These are phyloP conservation scores for Syzygium syzygioides DNA, from an alignment of 441 rosid genomes.

Conservation along the genomic window DNA sequence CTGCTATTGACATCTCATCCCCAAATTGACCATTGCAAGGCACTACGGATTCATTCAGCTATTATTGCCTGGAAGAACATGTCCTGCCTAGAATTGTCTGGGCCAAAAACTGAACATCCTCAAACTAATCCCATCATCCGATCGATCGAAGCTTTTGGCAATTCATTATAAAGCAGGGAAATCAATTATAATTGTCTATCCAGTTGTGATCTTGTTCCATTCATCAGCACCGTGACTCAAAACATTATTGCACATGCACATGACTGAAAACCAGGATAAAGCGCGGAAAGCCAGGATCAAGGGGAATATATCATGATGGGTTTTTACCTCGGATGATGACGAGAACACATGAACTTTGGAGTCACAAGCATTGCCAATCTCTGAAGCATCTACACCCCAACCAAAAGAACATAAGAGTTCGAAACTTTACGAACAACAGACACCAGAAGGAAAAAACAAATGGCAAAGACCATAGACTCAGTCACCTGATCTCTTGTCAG, in stretches of 20 bases:
- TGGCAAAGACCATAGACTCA: neutral
- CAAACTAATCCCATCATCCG: neutral
- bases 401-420: neutral
- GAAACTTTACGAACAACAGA: neutral
- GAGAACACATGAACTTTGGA: slow-evolving; percentile 51
- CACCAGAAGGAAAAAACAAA: neutral
- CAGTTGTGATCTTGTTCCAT: neutral
- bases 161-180: neutral
- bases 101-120: neutral
- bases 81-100: neutral
- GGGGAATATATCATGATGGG: neutral
- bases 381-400: slow-evolving; percentile 21
- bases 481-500: slow-evolving; percentile 14
- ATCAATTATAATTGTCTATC: neutral
- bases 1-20: neutral
- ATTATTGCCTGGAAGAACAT: neutral
- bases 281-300: neutral
- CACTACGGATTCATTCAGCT: neutral
- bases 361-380: slow-evolving; percentile 22
- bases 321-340: slow-evolving; percentile 55
- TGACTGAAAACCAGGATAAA: neutral
- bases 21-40: neutral
- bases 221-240: neutral
- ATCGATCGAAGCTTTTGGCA: neutral
- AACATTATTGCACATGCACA: neutral